Conservation (phyloP, 1,284 basidiomycete species). For the Fomes fomentarius region DNA sequence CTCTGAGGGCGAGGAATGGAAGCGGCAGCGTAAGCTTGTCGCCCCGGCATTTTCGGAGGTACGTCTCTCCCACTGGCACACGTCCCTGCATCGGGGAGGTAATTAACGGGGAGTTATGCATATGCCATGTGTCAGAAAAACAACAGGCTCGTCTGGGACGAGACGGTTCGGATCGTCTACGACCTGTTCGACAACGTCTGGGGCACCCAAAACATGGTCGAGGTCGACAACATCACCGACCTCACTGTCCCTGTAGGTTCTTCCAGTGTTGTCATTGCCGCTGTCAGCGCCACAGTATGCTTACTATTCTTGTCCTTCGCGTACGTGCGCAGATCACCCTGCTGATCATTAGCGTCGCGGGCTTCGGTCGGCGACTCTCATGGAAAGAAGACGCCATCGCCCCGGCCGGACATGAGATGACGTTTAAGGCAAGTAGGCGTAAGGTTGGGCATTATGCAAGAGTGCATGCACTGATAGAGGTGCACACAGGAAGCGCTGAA, state of each 20-base stretch:
- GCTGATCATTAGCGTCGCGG: conserved; percentile 58
- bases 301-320: background rate
- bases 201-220: conserved; percentile 34
- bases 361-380: conserved; percentile 57
- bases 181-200: conserved; percentile 43
- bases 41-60: conserved; percentile 47
- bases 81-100: no score
- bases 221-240: conserved; percentile 37
- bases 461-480: background rate
- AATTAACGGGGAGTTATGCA: no score
- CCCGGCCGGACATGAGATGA: conserved; percentile 51
- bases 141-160: conserved; percentile 61
- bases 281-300: background rate
- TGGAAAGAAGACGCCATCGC: conserved; percentile 49
- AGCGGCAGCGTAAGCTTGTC: conserved; percentile 54
- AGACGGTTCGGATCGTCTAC: conserved; percentile 45
- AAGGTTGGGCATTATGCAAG: background rate
- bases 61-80: background rate
- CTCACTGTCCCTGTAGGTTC: conserved; percentile 50
- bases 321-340: conserved; percentile 49
- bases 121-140: conserved; percentile 37
- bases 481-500: conserved; percentile 9
- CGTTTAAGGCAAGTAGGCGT: conserved; percentile 47
- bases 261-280: background rate
- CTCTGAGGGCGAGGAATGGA: conserved; percentile 63